phyloP scores from a whole-genome alignment of 2,329 filamentous ascomycete genomes.

The Epicoccum nigrum region DNA sequence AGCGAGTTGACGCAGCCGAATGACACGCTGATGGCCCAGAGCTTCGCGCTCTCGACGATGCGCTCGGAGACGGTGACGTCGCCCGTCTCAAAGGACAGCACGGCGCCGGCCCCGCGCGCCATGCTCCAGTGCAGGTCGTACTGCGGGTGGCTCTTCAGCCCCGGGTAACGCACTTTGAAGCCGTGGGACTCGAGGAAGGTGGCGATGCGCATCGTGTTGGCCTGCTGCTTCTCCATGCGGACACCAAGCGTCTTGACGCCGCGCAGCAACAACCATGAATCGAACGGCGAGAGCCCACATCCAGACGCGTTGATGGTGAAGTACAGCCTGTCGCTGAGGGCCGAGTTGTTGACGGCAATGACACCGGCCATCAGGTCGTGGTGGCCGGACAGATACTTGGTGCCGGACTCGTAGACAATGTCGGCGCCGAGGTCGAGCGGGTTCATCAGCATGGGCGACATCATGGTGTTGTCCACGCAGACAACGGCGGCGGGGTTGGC shows the following conservation, averaged over 20 bases:
- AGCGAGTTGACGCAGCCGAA: constrained; percentile 98
- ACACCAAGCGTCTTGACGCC: constrained; percentile 97
- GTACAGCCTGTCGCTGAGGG: constrained; percentile 86
- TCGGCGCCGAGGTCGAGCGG: constrained; percentile 94
- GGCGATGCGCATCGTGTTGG: constrained; percentile 88
- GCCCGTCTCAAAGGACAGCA: constrained; percentile 95
- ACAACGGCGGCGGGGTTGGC: constrained; percentile 81
- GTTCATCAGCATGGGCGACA: constrained; percentile 92
- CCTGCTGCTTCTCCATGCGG: constrained; percentile 98
- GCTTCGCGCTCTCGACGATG: constrained; percentile 88
- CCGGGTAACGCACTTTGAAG: constrained; percentile 94
- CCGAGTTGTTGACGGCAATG: constrained; percentile 83
- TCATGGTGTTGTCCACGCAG: constrained; percentile 98
- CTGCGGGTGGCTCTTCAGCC: constrained; percentile 91
- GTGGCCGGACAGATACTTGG: constrained; percentile 96
- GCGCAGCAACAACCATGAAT: constrained; percentile 93
- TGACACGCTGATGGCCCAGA: constrained; percentile 96
- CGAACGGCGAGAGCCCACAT: constrained; percentile 91
- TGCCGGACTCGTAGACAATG: constrained; percentile 96
- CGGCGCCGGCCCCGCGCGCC: constrained; percentile 90
- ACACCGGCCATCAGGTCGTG: constrained; percentile 99
- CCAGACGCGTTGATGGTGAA: constrained; percentile 98
- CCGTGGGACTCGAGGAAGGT: constrained; percentile 89
- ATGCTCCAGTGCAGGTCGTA: constrained; percentile 96
- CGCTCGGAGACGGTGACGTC: constrained; percentile 82